Evolutionary conservation across 805 yeast species (phyloP).

Genomic region (Barnettozyma populi): DNA sequence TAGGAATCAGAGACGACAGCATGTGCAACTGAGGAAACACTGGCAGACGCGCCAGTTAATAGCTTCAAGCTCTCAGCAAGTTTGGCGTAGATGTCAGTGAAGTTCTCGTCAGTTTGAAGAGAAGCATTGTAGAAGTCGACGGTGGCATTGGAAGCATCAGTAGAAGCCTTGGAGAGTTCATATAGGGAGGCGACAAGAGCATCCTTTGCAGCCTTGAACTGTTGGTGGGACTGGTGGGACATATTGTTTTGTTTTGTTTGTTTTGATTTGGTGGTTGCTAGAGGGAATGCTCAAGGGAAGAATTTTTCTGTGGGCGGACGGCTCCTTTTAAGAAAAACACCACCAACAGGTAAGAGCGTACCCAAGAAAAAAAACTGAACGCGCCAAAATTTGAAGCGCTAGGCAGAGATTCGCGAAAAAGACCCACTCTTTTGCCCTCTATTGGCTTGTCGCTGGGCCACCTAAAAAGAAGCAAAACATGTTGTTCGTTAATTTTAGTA

Average conservation of each 20-base stretch:
- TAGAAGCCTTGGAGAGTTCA: constrained; percentile 82
- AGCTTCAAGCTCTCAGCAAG: constrained; percentile 37
- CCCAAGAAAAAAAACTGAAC: neutral
- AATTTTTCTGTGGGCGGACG: neutral
- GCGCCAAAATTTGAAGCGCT: neutral
- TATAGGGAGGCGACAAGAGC: constrained; percentile 72
- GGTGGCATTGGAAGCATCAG: constrained; percentile 75
- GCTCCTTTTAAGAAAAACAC: constrained; percentile 1
- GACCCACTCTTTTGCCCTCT: no score
- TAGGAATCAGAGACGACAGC: constrained; percentile 12
- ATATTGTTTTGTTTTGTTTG: constrained; percentile 9
- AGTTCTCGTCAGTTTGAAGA: constrained; percentile 41
- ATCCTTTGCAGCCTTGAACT: constrained; percentile 24
- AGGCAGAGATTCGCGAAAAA: constrained; percentile 1
- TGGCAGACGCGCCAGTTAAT: constrained; percentile 32
- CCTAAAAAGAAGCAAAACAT: neutral
- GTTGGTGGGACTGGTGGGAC: constrained; percentile 20
- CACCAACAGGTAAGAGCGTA: neutral
- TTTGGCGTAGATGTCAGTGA: constrained; percentile 40
- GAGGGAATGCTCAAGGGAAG: neutral
- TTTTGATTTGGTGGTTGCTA: neutral
- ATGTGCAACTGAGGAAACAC: constrained; percentile 25
- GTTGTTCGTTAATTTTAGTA: neutral
- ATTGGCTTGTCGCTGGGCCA: no score
- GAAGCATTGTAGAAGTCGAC: constrained; percentile 64